A percentile compares a stretch with the other conserved stretches of the same genome.
Evolutionary conservation across 73 alveolate genomes (phyloP).

Genomic region (Paramecium primaurelia): DNA sequence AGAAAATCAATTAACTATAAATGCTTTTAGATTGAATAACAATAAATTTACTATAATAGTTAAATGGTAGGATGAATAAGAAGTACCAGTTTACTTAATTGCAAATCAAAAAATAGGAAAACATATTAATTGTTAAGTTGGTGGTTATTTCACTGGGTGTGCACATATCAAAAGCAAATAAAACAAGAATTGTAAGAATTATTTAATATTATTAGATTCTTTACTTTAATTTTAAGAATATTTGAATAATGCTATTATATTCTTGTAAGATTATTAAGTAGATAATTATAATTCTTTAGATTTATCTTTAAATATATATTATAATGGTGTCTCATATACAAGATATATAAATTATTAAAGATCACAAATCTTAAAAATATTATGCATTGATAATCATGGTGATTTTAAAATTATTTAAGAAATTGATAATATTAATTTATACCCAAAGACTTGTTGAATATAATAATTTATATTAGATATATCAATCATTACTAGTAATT

Average conservation of each 20-base stretch:
- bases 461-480: background rate
- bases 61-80: background rate
- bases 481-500: background rate
- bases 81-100: background rate
- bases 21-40: background rate
- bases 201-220: background rate
- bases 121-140: background rate
- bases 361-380: background rate
- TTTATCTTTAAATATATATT: background rate
- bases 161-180: background rate
- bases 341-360: background rate
- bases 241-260: background rate
- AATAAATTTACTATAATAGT: background rate
- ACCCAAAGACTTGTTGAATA: background rate
- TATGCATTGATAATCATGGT: background rate
- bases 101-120: background rate
- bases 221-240: background rate
- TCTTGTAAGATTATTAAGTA: background rate
- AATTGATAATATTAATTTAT: background rate
- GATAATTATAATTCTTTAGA: background rate
- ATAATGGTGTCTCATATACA: background rate
- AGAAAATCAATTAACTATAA: background rate
- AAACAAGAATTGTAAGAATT: background rate
- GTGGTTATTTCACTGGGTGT: background rate
- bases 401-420: background rate